phyloP scores from a whole-genome alignment of 192 early-diverging fungal genomes.

The Backusella liffmaniae region DNA sequence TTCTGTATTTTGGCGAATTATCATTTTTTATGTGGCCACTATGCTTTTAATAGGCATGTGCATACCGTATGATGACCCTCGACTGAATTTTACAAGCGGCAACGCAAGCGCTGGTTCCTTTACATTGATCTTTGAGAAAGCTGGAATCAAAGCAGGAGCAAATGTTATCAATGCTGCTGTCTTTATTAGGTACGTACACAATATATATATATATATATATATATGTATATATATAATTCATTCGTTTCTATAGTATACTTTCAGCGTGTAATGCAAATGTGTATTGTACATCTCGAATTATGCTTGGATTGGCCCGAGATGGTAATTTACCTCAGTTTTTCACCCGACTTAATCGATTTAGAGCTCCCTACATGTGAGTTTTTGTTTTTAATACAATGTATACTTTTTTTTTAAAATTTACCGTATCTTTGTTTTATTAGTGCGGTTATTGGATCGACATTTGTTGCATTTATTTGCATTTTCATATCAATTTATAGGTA shows the following conservation, averaged over 20 bases:
- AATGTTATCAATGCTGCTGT: constrained; percentile 69
- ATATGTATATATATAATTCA: too few relatives aligned
- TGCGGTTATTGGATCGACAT: constrained; percentile 48
- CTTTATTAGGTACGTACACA: constrained; percentile 30
- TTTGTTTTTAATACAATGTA: not conserved
- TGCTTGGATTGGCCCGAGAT: constrained; percentile 71
- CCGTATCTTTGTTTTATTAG: not conserved
- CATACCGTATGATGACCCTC: constrained; percentile 59
- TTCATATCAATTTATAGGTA: constrained; percentile 43
- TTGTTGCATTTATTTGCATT: constrained; percentile 56
- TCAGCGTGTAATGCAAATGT: constrained; percentile 79
- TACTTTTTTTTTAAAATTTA: too few relatives aligned
- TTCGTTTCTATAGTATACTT: constrained; percentile 35
- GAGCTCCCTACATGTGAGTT: constrained; percentile 45
- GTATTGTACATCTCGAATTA: constrained; percentile 75
- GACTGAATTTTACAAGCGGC: constrained; percentile 42
- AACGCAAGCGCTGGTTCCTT: constrained; percentile 61
- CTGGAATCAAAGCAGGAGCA: constrained; percentile 58
- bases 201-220: too few relatives aligned
- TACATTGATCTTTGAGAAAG: constrained; percentile 58
- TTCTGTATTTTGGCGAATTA: constrained; percentile 83
- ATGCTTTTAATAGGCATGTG: constrained; percentile 80
- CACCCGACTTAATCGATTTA: constrained; percentile 46
- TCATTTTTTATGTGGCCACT: constrained; percentile 75
- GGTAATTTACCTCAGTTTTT: constrained; percentile 68